phyloP scores from a whole-genome alignment of 2,329 filamentous ascomycete species.

The Mollisiaceae sp. region DNA sequence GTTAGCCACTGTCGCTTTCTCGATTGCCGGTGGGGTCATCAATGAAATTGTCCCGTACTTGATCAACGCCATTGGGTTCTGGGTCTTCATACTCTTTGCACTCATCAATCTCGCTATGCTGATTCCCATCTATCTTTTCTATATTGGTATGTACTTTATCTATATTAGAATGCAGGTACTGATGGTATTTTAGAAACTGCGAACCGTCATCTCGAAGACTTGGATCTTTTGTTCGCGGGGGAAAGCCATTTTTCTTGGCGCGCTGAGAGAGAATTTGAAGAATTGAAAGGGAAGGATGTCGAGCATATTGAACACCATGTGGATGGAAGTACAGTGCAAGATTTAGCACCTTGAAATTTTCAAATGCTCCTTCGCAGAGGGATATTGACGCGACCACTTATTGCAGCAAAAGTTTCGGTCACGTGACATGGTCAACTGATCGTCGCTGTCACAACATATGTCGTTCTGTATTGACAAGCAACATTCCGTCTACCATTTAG shows the following conservation, averaged over 20 bases:
- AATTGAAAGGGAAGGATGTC: constrained; percentile 3
- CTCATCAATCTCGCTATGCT: constrained; percentile 40
- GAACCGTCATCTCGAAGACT: constrained; percentile 37
- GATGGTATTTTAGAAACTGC: constrained; percentile 31
- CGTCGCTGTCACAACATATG: no score
- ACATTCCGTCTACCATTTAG: no score
- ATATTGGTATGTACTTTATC: constrained; percentile 28
- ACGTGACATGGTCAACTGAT: no score
- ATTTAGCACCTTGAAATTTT: neutral
- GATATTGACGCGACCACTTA: no score
- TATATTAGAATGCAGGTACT: neutral
- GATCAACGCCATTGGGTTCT: constrained; percentile 41
- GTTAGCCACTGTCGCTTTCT: constrained; percentile 43
- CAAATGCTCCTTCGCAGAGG: neutral
- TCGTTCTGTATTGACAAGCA: no score
- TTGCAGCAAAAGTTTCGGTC: no score
- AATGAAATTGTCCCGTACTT: constrained; percentile 42
- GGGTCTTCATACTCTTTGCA: constrained; percentile 44
- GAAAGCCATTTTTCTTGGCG: constrained; percentile 37
- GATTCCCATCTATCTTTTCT: constrained; percentile 40
- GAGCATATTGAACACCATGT: neutral
- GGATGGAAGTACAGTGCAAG: neutral
- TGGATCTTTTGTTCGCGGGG: constrained; percentile 40
- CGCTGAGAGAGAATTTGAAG: constrained; percentile 36
- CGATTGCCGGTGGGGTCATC: constrained; percentile 24